phyloP scores from a whole-genome alignment of 2,329 filamentous ascomycete species.

The Colletotrichum zoysiae region DNA sequence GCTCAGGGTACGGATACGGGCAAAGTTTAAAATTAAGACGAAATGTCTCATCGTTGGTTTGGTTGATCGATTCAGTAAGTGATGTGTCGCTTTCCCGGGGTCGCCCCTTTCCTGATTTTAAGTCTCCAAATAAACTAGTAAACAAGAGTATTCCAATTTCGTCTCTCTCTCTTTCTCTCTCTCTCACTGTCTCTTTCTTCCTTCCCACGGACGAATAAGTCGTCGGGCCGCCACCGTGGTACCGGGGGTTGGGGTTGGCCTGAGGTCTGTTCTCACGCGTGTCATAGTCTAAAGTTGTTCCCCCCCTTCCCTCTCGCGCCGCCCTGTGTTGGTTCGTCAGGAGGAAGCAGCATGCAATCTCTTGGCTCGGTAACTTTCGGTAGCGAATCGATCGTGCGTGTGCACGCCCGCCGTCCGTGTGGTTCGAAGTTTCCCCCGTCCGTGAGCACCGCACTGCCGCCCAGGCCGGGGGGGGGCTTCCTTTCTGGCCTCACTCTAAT shows the following conservation, averaged over 20 bases:
- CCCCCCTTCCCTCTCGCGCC: not conserved
- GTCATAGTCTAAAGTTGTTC: not conserved
- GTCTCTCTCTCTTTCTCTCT: not conserved
- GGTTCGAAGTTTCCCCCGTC: not conserved
- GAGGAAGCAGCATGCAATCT: too few relatives aligned
- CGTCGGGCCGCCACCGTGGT: not conserved
- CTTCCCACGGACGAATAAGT: not conserved
- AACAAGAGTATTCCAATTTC: not conserved
- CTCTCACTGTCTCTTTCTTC: not conserved
- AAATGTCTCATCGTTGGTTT: not conserved
- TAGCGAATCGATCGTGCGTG: not conserved
- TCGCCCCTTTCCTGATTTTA: too few relatives aligned
- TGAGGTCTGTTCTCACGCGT: not conserved
- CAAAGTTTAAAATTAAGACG: not conserved
- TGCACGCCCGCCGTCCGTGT: not conserved
- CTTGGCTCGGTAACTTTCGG: not conserved
- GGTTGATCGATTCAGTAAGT: conserved; percentile 11
- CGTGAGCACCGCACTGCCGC: conserved; percentile 1
- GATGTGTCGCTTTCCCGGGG: not conserved
- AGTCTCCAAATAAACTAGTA: not conserved
- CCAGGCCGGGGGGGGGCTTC: too few relatives aligned
- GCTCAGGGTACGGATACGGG: too few relatives aligned
- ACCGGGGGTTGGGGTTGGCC: too few relatives aligned
- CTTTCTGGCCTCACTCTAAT: not conserved
- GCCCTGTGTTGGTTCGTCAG: too few relatives aligned